A percentile compares a stretch with the other conserved stretches of the same genome.
Evolutionary conservation across 2,329 filamentous ascomycete genomes (phyloP).

Genomic region (Nothomitra cinnamomea): DNA sequence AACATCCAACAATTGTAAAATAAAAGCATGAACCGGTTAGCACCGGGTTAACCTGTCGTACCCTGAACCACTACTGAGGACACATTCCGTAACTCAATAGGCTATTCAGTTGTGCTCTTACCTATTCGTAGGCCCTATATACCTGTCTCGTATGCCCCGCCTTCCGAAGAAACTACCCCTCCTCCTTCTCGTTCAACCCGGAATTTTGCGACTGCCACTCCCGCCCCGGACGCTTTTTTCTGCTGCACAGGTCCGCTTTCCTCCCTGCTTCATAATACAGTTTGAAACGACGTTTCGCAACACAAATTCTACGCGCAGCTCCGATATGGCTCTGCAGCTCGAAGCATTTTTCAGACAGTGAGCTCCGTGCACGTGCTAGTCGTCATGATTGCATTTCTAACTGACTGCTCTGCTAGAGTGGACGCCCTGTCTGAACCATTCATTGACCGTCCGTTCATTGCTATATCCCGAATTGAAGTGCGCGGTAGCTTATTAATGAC

Average conservation of each 20-base stretch:
- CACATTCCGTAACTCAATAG: too few species aligned
- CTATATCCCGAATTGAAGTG: conserved; percentile 1
- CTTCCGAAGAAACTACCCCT: neutral
- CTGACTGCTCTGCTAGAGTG: conserved; percentile 29
- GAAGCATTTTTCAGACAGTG: conserved; percentile 80
- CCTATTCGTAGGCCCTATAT: too few species aligned
- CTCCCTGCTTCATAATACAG: neutral
- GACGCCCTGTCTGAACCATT: conserved; percentile 64
- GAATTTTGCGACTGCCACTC: neutral
- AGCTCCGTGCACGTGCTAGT: conserved; percentile 11
- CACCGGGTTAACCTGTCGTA: too few species aligned
- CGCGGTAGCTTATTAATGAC: neutral
- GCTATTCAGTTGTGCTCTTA: too few species aligned
- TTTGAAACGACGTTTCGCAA: too few species aligned
- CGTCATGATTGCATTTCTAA: conserved; percentile 5
- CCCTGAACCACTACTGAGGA: too few species aligned
- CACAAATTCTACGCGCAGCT: neutral
- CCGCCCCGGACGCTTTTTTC: neutral
- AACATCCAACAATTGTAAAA: too few species aligned
- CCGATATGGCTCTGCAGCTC: conserved; percentile 76
- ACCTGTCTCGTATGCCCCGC: too few species aligned
- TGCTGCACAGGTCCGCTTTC: neutral
- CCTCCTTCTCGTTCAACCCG: neutral
- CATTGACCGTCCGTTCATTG: conserved; percentile 48
- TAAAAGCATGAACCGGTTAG: too few species aligned